Evolutionary conservation across 257 asterid species (phyloP).

Genomic region (Primulina tabacum): DNA sequence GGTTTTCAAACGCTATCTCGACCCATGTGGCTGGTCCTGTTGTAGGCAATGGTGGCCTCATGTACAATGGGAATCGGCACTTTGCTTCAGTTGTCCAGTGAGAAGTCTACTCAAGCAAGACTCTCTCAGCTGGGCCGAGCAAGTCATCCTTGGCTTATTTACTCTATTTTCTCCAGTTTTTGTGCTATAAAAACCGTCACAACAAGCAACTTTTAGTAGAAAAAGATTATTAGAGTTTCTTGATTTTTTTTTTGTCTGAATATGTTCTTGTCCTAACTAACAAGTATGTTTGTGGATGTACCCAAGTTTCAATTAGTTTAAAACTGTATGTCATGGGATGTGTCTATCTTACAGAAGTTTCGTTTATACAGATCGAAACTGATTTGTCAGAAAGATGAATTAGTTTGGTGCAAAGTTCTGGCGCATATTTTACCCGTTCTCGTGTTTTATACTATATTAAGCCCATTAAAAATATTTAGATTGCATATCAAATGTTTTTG

Average conservation of each 20-base stretch:
- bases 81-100: not conserved
- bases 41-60: not conserved
- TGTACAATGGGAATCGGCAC: not conserved
- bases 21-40: not conserved
- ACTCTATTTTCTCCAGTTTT: not conserved
- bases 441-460: no score
- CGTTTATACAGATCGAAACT: no score
- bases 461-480: no score
- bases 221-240: not conserved
- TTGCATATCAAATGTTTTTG: no score
- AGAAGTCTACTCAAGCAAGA: not conserved
- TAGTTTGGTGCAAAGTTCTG: no score
- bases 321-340: not conserved
- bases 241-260: not conserved
- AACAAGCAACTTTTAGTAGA: not conserved
- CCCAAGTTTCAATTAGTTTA: no score
- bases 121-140: not conserved
- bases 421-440: no score
- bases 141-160: not conserved
- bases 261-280: not conserved
- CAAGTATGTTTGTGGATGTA: not conserved
- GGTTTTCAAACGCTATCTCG: not conserved
- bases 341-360: no score
- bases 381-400: no score
- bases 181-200: not conserved